Evolutionary conservation across 192 early-diverging fungal genomes (phyloP).

Genomic region (Podila clonocystis): DNA sequence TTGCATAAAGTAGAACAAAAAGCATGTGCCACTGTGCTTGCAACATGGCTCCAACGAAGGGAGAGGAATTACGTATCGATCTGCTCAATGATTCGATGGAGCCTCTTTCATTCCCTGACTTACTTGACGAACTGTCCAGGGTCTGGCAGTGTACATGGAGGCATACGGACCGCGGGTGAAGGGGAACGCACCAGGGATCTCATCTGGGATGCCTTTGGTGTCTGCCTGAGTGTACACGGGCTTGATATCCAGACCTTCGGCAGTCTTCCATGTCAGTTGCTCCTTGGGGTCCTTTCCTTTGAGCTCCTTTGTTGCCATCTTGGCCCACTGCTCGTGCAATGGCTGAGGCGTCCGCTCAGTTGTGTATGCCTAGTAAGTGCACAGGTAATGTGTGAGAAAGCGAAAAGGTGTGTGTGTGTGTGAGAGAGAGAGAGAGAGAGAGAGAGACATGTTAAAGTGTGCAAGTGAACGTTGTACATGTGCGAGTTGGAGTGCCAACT

Average conservation of each 20-base stretch:
- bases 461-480: not conserved
- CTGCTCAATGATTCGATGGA: not conserved
- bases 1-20: too few relatives aligned
- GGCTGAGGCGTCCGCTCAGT: slow-evolving; percentile 53
- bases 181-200: slow-evolving; percentile 86
- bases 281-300: slow-evolving; percentile 86
- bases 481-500: not conserved
- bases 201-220: slow-evolving; percentile 63
- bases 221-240: slow-evolving; percentile 87
- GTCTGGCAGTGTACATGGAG: slow-evolving; percentile 85
- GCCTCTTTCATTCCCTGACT: not conserved
- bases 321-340: slow-evolving; percentile 79
- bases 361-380: slow-evolving; percentile 29
- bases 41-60: not conserved
- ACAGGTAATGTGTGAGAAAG: not conserved
- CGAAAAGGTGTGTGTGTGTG: not conserved
- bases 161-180: slow-evolving; percentile 88
- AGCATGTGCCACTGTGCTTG: not conserved
- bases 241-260: slow-evolving; percentile 87
- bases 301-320: slow-evolving; percentile 82
- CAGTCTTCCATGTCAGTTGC: slow-evolving; percentile 80
- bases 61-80: not conserved
- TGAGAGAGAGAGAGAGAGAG: not conserved
- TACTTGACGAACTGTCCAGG: slow-evolving; percentile 90
- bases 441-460: not conserved